A percentile compares a stretch with the other conserved stretches of the same genome.
These are phyloP conservation scores for Hypoxylon sp. DNA, from an alignment of 2,329 filamentous ascomycete genomes.

Conservation along the genomic window DNA sequence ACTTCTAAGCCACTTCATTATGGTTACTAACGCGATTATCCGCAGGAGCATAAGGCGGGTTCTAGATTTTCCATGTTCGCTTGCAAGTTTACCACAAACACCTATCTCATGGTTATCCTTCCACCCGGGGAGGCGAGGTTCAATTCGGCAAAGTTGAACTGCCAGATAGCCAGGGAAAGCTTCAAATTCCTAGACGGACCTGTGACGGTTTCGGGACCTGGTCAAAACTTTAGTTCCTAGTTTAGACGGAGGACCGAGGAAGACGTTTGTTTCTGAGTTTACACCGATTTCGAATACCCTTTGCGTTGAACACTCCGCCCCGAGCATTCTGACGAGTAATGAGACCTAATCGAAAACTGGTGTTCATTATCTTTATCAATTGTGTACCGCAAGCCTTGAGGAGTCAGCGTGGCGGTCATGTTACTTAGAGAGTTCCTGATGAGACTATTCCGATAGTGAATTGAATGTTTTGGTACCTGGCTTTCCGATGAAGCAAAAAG, in stretches of 20 bases:
- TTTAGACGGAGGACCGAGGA: neutral
- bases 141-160: slow-evolving; percentile 91
- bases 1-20: neutral
- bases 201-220: slow-evolving; percentile 47
- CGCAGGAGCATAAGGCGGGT: slow-evolving; percentile 78
- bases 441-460: neutral
- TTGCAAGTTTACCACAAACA: slow-evolving; percentile 96
- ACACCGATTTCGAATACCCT: slow-evolving; percentile 25
- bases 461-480: neutral
- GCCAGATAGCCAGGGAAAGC: slow-evolving; percentile 85
- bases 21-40: slow-evolving; percentile 36
- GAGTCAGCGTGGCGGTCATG: neutral
- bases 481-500: neutral
- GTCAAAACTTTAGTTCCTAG: slow-evolving; percentile 35
- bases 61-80: slow-evolving; percentile 92
- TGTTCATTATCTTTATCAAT: neutral
- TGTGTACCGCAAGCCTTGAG: neutral
- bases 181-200: slow-evolving; percentile 79
- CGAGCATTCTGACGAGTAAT: slow-evolving; percentile 2
- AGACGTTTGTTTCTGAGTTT: neutral
- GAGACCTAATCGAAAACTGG: neutral
- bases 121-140: slow-evolving; percentile 92
- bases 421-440: neutral
- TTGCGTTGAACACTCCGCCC: slow-evolving; percentile 4
- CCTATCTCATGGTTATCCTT: slow-evolving; percentile 92